These are phyloP conservation scores for Ophiorrhiza pumila DNA, from an alignment of 257 asterid genomes.

Conservation along the genomic window DNA sequence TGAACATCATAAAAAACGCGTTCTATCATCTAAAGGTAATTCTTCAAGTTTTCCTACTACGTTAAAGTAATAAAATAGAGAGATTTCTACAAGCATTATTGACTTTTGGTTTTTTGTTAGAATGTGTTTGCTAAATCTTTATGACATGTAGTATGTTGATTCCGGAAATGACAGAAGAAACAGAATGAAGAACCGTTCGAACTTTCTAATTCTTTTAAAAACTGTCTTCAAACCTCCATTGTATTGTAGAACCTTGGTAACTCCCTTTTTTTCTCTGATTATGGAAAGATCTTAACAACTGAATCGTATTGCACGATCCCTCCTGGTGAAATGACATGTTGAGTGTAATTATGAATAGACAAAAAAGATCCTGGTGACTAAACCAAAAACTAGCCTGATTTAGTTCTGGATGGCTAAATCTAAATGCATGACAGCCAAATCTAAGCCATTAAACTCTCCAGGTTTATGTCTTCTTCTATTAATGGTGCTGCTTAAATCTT, in stretches of 20 bases:
- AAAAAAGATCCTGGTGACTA: not conserved
- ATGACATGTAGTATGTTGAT: not conserved
- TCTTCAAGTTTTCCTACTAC: not conserved
- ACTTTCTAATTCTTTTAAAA: no score
- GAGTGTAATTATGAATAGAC: not conserved
- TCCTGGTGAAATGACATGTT: no score
- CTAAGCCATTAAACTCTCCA: not conserved
- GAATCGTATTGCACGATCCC: no score
- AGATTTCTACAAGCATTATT: not conserved
- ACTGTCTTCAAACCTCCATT: no score
- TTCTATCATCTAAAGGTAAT: conserved; percentile 81
- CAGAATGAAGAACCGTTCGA: not conserved
- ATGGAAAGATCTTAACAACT: not conserved
- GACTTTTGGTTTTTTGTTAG: not conserved
- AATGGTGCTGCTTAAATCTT: no score
- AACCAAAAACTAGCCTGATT: not conserved
- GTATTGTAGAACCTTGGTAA: not conserved
- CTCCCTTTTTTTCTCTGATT: not conserved
- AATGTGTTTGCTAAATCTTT: not conserved
- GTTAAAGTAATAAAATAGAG: not conserved
- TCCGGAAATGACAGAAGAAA: not conserved
- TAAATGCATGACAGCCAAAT: not conserved
- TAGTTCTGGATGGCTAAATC: not conserved
- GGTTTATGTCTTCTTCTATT: no score
- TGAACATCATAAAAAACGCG: conserved; percentile 55